Base-by-base conservation (phyloP, 176 grass and related monocot species). In the Paspalum notatum region DNA sequence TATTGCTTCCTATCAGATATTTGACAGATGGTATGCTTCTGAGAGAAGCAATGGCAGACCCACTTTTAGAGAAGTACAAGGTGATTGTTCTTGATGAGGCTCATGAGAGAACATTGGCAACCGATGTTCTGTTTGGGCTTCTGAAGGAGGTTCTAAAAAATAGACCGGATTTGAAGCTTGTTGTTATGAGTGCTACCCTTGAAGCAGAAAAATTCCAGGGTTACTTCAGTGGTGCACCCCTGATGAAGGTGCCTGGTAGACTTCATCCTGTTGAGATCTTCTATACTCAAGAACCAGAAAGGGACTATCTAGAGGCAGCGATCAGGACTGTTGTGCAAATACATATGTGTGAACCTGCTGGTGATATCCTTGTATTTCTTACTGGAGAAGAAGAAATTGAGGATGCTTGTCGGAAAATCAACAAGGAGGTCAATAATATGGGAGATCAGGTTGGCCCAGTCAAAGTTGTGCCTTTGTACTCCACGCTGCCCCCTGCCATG, bases 1-100 rank as follows among this genome's bases (percentile, higher is more conserved):
- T 94, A 88, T 91, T 91, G 84, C 87, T 95, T 91, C 82, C 90
- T 87, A 91, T 97, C 92, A 99, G 96, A 87, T 99, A 99, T 85
- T 95, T 95, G 90, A 99, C 96, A 91, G 96, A 99, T 91, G 96
- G 96, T 93, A 95, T 99, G 90, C 92, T 99, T 84, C 84, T 99
- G 84, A 93, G 96, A 88, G 96, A 95, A 91, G 96, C 96, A 84
- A 95, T 99, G 96, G 88, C 93, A 48, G 96, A 99, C 72, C 96
- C 96, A 82, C 90, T 99, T 84, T 86, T 99, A 83, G 90, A 93
- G 86, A 90, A 89, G 72, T 95, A 99, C 81, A 95, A 93, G 82
- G 90, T 99, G 73, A 91, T 99, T 78, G 90, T 99, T 85, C 88
- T 99, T 75, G 92, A 99, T 86, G 96, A 99, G 80, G 90, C 96